Evolutionary conservation across 768 basidiomycete species (phyloP), one percentile per base, ranked within the genome.

Genomic region (Naematelia aurantialba): DNA sequence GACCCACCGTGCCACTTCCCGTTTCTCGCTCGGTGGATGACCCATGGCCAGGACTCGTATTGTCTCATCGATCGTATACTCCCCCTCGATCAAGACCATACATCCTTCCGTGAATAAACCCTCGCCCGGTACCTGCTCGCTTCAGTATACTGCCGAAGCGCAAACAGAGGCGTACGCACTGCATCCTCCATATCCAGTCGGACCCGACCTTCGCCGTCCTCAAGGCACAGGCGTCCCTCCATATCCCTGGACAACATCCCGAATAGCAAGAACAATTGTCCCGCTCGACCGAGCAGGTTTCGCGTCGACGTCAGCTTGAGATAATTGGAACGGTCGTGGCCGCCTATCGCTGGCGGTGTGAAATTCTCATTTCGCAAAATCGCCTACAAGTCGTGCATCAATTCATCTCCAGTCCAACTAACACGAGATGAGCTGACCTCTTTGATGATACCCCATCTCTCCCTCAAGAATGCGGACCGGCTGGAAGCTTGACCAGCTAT

Each of bases 21-120:
- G 81, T 65, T 87, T 83, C 78, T 99, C 96, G 70, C 92, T 94
- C 11, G 96, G 96, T 1, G 96, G 96, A 77, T 98, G 94, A 1
- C 96, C 96, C 61, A 99, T 89, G 19, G 93, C 96, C 62, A 91
- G 85, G 4, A 97, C 90, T 64, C 87, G 83, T 51, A 99, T 81
- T 0, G 83, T 88, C 51, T 87, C 89, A 27, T 98, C 91, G 60
- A 93, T 87, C 0, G 89, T 97, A 73, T 97, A 99, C 70, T 92
- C 89, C 21, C 96, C 96, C 79, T 82, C 96, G 0, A 97, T 85
- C 14, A 99, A 83, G 0, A 91, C 91, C 76, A 97, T 89, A 59
- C 87, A 91, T 0, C 96, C 96, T 76, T 98, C 96, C 0, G 92
- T 96, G 71, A 96, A 98, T 4, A 99, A 75, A 1, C 96, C 96